Conservation (phyloP, 139 green algal species). For the Chlamydomonas eustigma region DNA sequence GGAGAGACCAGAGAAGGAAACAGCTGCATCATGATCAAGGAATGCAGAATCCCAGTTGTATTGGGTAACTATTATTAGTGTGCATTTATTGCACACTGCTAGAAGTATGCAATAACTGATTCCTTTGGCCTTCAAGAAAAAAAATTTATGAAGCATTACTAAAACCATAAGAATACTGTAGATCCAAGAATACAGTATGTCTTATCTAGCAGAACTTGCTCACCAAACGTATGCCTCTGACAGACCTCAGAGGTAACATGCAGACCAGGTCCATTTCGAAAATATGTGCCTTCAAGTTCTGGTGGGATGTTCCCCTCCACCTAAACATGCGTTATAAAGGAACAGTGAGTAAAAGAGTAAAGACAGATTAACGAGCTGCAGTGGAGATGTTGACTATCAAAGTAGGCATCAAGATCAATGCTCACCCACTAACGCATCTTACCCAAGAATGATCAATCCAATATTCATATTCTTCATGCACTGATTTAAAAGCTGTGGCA, state of each 20-base stretch:
- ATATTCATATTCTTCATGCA: slow-evolving; percentile 51
- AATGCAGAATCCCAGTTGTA: no score
- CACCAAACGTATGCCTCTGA: slow-evolving; percentile 43
- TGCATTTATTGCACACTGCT: no score
- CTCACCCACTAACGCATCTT: no score
- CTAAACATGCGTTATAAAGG: slow-evolving; percentile 21
- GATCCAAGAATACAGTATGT: no score
- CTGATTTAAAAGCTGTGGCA: slow-evolving; percentile 22
- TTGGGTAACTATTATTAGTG: no score
- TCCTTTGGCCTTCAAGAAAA: no score
- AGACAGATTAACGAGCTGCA: background rate
- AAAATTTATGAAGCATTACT: no score
- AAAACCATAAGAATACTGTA: no score
- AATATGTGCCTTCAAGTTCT: slow-evolving; percentile 48
- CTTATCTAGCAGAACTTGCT: no score
- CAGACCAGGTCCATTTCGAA: slow-evolving; percentile 47
- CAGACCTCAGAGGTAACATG: slow-evolving; percentile 32
- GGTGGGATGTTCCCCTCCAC: slow-evolving; percentile 41
- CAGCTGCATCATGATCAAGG: no score
- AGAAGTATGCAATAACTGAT: no score
- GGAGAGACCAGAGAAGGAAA: no score
- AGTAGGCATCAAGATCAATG: background rate
- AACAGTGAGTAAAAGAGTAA: background rate
- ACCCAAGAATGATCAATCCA: slow-evolving; percentile 40
- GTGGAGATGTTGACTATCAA: background rate